These are phyloP conservation scores for Pseudogymnoascus sp. DNA, from an alignment of 2,329 filamentous ascomycete species.

Conservation along the genomic window DNA sequence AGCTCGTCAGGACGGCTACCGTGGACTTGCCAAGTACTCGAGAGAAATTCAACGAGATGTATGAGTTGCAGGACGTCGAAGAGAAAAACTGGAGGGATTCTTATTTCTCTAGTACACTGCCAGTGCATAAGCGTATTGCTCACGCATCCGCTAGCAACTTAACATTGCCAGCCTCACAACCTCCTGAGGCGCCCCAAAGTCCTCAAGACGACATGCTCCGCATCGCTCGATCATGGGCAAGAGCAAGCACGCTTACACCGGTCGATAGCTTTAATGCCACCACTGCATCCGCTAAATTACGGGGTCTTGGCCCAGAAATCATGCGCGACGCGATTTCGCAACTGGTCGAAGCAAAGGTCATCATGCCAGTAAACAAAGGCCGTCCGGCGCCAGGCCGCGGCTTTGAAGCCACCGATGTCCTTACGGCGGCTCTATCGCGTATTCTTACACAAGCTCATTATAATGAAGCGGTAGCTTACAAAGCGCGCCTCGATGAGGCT, in stretches of 20 bases:
- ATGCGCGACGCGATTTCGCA: constrained; percentile 22
- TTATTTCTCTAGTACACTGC: constrained; percentile 49
- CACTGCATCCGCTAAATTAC: constrained; percentile 45
- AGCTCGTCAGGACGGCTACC: constrained; percentile 14
- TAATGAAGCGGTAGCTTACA: constrained; percentile 53
- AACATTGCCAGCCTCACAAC: constrained; percentile 29
- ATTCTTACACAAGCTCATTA: constrained; percentile 49
- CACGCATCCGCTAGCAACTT: constrained; percentile 41
- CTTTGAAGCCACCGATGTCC: constrained; percentile 57
- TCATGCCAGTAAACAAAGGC: constrained; percentile 56
- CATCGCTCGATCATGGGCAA: constrained; percentile 53
- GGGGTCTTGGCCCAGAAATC: constrained; percentile 13
- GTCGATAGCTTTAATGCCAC: constrained; percentile 43
- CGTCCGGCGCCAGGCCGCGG: constrained; percentile 52
- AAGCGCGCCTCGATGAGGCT: constrained; percentile 50
- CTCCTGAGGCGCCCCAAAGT: not conserved
- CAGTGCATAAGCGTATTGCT: constrained; percentile 33
- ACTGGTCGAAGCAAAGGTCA: constrained; percentile 24
- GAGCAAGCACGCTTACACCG: constrained; percentile 51
- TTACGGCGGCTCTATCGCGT: constrained; percentile 52
- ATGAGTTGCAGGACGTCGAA: constrained; percentile 32
- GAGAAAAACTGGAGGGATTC: constrained; percentile 48
- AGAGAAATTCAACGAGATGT: constrained; percentile 39
- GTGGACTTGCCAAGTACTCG: constrained; percentile 44
- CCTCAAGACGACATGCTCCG: constrained; percentile 32